Evolutionary conservation across 1,139 yeast species (phyloP), one percentile per base, ranked within the genome.

Genomic region (Entelexis paramagnoliae): DNA sequence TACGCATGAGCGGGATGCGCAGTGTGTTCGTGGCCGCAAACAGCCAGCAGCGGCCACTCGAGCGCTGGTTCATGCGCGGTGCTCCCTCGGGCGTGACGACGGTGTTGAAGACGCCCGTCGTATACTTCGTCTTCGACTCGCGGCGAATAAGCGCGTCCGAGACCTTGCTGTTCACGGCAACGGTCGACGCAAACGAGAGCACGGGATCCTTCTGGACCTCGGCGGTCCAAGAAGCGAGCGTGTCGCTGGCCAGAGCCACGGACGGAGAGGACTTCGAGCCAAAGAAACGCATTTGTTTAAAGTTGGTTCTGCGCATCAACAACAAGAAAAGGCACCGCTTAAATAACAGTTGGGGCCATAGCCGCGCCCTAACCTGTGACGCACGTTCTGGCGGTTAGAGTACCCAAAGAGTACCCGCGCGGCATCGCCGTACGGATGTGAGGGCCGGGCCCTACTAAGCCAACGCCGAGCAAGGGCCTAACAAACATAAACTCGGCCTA

Each of bases 21-120:
- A 85, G 69, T 49, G 82, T 76, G 61, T 85, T 86, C 52, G 85
- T 78, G 1, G 91, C 77, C 9, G 95, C 95, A 67, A 85, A 85
- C 59, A 86, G 73, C 95, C 95, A 86, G 67, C 95, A 86, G 61
- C 95, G 72, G 38, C 95, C 95, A 16, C 86, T 78, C 35, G 76
- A 66, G 62, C 77, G 76, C 67, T 86, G 95, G 67, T 82, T 80
- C 62, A 85, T 81, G 50, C 80, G 72, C 22, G 93, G 91, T 3
- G 79, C 65, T 2, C 88, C 88, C 61, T 83, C 83, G 4, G 74
- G 72, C 36, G 77, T 77, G 32, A 85, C 78, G 50, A 75, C 75
- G 51, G 75, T 64, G 60, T 80, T 80, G 69, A 81, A 86, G 30
- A 79, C 72, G 59, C 73, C 69, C 38, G 64, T 58, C 32, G 68